phyloP scores from a whole-genome alignment of 2,329 filamentous ascomycete genomes.

The Arthrobotrys sinensis region DNA sequence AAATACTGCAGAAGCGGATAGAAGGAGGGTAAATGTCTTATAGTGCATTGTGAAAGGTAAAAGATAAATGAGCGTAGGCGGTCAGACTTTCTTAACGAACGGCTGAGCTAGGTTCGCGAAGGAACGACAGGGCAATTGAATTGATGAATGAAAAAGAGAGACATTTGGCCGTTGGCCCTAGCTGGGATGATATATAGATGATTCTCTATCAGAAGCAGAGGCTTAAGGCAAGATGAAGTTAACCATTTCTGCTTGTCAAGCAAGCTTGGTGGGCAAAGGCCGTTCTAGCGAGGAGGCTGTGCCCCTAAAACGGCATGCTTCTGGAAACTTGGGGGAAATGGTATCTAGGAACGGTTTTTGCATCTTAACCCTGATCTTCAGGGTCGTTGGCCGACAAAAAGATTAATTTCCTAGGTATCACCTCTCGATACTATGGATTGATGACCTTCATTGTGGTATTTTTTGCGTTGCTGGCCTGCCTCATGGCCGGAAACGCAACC shows the following conservation, averaged over 20 bases:
- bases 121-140: background rate
- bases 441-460: slow-evolving; percentile 10
- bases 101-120: background rate
- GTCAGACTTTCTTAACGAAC: background rate
- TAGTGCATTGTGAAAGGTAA: slow-evolving; percentile 31
- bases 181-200: slow-evolving; percentile 15
- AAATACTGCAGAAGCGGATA: slow-evolving; percentile 26
- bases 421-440: background rate
- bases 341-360: slow-evolving; percentile 25
- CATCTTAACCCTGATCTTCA: slow-evolving; percentile 43
- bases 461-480: slow-evolving; percentile 22
- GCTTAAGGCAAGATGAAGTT: background rate
- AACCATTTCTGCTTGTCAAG: background rate
- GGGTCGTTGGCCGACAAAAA: background rate
- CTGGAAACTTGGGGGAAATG: background rate
- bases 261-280: background rate
- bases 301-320: slow-evolving; percentile 25
- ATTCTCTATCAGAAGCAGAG: background rate
- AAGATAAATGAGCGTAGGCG: slow-evolving; percentile 13
- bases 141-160: slow-evolving; percentile 1
- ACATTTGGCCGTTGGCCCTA: slow-evolving; percentile 1
- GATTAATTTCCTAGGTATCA: background rate
- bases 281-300: slow-evolving; percentile 10
- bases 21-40: slow-evolving; percentile 30
- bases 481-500: background rate